These are phyloP conservation scores for Cladobotryum protrusum DNA, from an alignment of 2,329 filamentous ascomycete genomes.

Conservation along the genomic window DNA sequence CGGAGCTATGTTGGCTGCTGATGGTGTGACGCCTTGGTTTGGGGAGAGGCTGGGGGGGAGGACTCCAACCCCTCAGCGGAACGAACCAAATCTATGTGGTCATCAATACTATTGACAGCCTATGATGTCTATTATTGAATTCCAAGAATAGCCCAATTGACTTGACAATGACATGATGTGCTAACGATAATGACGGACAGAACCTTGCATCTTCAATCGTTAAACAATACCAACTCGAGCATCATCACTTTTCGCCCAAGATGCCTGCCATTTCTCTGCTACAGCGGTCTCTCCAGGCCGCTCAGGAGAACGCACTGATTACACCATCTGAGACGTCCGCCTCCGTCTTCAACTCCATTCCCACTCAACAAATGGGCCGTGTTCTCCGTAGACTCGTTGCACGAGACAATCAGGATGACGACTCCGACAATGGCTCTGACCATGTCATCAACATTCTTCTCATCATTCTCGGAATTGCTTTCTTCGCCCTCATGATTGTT, in stretches of 20 bases:
- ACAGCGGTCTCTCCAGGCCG: constrained; percentile 5
- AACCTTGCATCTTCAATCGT: background rate
- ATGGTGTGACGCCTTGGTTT: constrained; percentile 8
- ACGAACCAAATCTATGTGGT: constrained; percentile 6
- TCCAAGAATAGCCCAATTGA: background rate
- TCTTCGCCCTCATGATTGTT: constrained; percentile 63
- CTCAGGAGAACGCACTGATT: constrained; percentile 1
- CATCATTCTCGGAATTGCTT: constrained; percentile 68
- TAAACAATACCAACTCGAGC: background rate
- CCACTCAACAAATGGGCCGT: constrained; percentile 4
- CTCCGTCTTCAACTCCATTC: constrained; percentile 1
- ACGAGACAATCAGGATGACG: constrained; percentile 15
- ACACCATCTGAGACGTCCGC: constrained; percentile 3
- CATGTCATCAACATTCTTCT: constrained; percentile 73
- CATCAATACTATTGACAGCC: background rate
- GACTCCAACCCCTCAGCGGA: constrained; percentile 9
- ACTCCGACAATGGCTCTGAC: constrained; percentile 43
- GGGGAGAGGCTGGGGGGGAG: constrained; percentile 2
- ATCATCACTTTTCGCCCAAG: constrained; percentile 1
- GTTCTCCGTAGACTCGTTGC: background rate
- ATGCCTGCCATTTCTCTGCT: constrained; percentile 12
- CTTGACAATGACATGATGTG: background rate
- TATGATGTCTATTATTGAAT: background rate
- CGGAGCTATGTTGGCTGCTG: constrained; percentile 3
- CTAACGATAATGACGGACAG: constrained; percentile 7